phyloP scores from a whole-genome alignment of 1,284 basidiomycete genomes.

The Anthracocystis setariae region DNA sequence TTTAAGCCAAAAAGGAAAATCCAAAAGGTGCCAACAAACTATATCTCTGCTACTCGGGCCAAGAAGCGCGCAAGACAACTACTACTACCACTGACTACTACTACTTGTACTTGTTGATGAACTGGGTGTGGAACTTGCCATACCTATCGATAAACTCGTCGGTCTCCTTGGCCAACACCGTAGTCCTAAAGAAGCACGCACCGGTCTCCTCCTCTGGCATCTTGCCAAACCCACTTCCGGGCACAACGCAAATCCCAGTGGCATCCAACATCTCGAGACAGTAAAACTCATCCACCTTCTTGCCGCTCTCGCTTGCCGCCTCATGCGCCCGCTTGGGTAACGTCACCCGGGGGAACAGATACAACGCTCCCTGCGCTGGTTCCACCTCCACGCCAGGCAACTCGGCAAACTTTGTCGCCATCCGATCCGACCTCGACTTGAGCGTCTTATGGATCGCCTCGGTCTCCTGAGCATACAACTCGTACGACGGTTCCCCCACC shows the following conservation, averaged over 20 bases:
- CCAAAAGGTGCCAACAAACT: too few species aligned
- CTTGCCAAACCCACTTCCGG: slow-evolving; percentile 64
- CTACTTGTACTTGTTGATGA: slow-evolving; percentile 47
- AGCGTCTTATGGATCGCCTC: slow-evolving; percentile 56
- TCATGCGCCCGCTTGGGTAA: slow-evolving; percentile 70
- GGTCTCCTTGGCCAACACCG: slow-evolving; percentile 65
- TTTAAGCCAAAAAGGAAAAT: too few species aligned
- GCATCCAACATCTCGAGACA: slow-evolving; percentile 62
- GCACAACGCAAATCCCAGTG: slow-evolving; percentile 66
- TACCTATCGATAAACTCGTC: slow-evolving; percentile 63
- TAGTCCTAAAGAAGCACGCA: slow-evolving; percentile 62
- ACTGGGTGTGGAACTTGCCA: slow-evolving; percentile 60
- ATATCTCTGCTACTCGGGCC: too few species aligned
- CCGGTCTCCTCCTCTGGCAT: slow-evolving; percentile 48
- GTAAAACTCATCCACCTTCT: slow-evolving; percentile 65
- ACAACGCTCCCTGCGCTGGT: slow-evolving; percentile 80
- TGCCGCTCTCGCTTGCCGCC: slow-evolving; percentile 49
- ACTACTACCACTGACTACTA: too few species aligned
- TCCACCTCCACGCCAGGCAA: slow-evolving; percentile 56
- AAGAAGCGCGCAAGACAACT: too few species aligned
- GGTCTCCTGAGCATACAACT: slow-evolving; percentile 55
- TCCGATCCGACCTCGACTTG: slow-evolving; percentile 48
- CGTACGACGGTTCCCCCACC: slow-evolving; percentile 56
- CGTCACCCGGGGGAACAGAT: slow-evolving; percentile 82
- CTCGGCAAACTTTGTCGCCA: slow-evolving; percentile 56